Evolutionary conservation across 768 basidiomycete species (phyloP).

Genomic region (Podaxis pistillaris): DNA sequence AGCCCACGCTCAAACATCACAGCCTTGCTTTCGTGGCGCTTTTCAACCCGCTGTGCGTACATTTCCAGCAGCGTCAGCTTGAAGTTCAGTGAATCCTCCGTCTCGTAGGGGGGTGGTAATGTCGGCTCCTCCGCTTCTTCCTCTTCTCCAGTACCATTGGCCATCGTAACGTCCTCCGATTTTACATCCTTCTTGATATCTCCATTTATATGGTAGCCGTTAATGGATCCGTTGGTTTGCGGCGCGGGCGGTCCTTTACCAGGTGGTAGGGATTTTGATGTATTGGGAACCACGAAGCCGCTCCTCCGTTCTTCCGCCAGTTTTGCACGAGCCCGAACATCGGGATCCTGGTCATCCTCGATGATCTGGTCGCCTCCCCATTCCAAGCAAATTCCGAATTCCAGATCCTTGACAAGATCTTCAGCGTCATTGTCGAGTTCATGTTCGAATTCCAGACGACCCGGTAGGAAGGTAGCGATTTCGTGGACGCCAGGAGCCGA

Average conservation of each 20-base stretch:
- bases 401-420: constrained; percentile 90
- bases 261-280: constrained; percentile 28
- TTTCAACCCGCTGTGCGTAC: constrained; percentile 87
- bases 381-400: constrained; percentile 85
- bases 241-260: constrained; percentile 34
- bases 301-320: constrained; percentile 48
- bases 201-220: constrained; percentile 44
- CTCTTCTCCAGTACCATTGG: constrained; percentile 52
- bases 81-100: constrained; percentile 77
- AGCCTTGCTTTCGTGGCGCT: constrained; percentile 79
- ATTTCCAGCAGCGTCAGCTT: constrained; percentile 89
- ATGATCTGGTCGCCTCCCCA: constrained; percentile 82
- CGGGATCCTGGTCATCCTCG: constrained; percentile 76
- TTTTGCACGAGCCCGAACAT: constrained; percentile 57
- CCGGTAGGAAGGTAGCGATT: constrained; percentile 89
- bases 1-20: constrained; percentile 91
- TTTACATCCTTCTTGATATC: constrained; percentile 38
- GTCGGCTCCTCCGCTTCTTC: constrained; percentile 62
- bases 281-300: constrained; percentile 24
- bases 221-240: constrained; percentile 38
- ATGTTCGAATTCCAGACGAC: constrained; percentile 97
- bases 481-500: constrained; percentile 93
- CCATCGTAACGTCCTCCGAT: constrained; percentile 47
- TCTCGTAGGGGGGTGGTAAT: constrained; percentile 80
- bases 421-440: constrained; percentile 98